Evolutionary conservation across 257 asterid genomes (phyloP).

Genomic region (Voacanga thouarsii): DNA sequence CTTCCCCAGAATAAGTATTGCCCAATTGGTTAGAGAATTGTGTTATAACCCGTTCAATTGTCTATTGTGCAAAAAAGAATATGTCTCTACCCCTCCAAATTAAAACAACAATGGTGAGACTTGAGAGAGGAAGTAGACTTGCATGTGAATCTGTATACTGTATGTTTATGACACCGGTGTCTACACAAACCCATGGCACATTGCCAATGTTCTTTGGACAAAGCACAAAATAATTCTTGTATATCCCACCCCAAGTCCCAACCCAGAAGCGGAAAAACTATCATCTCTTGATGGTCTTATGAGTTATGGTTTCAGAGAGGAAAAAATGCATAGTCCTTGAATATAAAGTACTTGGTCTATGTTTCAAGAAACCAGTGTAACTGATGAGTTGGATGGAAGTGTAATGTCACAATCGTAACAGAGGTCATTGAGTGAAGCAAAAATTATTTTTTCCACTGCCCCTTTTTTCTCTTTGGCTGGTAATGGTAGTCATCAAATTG

Average conservation of each 20-base stretch:
- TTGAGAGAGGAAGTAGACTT: background rate
- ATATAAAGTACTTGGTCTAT: background rate
- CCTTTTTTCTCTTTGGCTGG: background rate
- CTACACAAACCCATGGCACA: background rate
- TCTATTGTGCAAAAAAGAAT: background rate
- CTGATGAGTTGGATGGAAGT: constrained; percentile 13
- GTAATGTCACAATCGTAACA: constrained; percentile 10
- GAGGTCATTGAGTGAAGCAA: background rate
- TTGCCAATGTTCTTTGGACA: constrained; percentile 1
- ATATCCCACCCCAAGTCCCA: background rate
- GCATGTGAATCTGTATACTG: constrained; percentile 2
- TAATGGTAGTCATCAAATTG: background rate
- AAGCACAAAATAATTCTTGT: background rate
- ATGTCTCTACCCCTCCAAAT: background rate
- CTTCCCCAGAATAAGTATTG: too few relatives aligned
- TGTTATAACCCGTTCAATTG: background rate
- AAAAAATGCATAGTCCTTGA: constrained; percentile 7
- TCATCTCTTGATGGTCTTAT: background rate
- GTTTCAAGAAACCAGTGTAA: constrained; percentile 4
- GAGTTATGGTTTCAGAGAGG: background rate
- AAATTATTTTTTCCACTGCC: too few relatives aligned
- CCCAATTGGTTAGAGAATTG: background rate
- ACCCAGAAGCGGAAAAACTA: background rate
- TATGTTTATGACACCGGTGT: background rate
- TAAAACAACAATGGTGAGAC: background rate